A percentile compares a stretch with the other conserved stretches of the same genome.
phyloP scores from a whole-genome alignment of 1,284 basidiomycete species.

The Naganishia sp. region DNA sequence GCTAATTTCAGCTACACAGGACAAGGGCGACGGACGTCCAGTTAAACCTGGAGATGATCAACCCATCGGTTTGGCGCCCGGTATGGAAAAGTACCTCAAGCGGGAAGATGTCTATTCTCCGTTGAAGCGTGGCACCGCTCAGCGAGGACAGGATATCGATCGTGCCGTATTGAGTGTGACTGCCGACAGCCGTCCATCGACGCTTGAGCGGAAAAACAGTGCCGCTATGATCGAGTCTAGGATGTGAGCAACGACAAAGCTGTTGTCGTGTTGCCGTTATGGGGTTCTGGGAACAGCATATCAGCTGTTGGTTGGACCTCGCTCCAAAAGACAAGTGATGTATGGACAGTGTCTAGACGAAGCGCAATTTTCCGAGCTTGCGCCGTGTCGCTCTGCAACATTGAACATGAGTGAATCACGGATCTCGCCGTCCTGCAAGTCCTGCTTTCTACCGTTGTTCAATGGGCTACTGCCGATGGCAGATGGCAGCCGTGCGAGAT shows the following conservation, averaged over 20 bases:
- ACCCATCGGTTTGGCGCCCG: conserved; percentile 48
- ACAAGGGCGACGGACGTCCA: conserved; percentile 43
- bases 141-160: conserved; percentile 11
- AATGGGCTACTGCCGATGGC: too few relatives aligned
- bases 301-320: too few relatives aligned
- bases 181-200: conserved; percentile 10
- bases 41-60: conserved; percentile 43
- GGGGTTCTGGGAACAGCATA: too few relatives aligned
- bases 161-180: conserved; percentile 20
- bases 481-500: too few relatives aligned
- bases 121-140: conserved; percentile 19
- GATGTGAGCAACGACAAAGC: neutral
- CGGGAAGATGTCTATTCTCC: conserved; percentile 33
- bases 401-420: too few relatives aligned
- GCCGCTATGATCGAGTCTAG: conserved; percentile 24
- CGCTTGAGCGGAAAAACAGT: conserved; percentile 13
- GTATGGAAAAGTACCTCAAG: conserved; percentile 46
- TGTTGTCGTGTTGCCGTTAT: too few relatives aligned
- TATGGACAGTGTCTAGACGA: too few relatives aligned
- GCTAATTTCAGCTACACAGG: conserved; percentile 35
- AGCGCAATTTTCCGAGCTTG: too few relatives aligned
- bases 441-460: too few relatives aligned
- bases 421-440: too few relatives aligned
- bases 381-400: too few relatives aligned
- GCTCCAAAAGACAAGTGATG: too few relatives aligned